These are phyloP conservation scores for Nakaseomyces glabratus DNA, from an alignment of 1,139 yeast species.

Conservation along the genomic window DNA sequence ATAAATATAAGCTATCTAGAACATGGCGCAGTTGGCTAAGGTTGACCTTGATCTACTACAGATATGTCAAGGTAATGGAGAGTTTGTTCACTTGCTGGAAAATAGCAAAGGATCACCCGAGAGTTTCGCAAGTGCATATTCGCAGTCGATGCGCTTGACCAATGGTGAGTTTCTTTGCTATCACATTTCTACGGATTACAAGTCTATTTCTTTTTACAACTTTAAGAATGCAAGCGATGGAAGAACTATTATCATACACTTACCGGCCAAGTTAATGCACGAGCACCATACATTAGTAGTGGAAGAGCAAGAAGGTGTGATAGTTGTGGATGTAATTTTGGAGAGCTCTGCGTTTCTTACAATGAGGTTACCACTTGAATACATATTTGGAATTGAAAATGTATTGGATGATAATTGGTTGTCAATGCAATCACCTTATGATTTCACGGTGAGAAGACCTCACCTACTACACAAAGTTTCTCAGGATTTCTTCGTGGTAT, in stretches of 20 bases:
- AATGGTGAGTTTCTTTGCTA: conserved; percentile 21
- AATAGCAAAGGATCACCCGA: too few relatives aligned
- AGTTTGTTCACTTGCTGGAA: too few relatives aligned
- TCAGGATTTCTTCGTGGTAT: conserved; percentile 39
- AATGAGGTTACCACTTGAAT: conserved; percentile 26
- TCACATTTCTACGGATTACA: conserved; percentile 19
- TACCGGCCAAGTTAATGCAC: conserved; percentile 23
- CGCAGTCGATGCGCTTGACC: conserved; percentile 16
- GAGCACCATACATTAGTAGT: conserved; percentile 21
- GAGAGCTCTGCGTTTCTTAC: conserved; percentile 33
- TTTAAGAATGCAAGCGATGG: conserved; percentile 17
- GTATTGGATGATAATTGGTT: conserved; percentile 43
- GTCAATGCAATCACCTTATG: conserved; percentile 57
- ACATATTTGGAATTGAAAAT: conserved; percentile 14
- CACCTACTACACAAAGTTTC: conserved; percentile 44
- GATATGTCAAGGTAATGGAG: too few relatives aligned
- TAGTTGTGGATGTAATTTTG: conserved; percentile 22
- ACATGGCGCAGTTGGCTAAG: too few relatives aligned
- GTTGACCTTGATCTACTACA: too few relatives aligned
- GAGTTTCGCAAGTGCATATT: conserved; percentile 19
- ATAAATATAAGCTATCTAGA: too few relatives aligned
- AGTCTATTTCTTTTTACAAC: conserved; percentile 20
- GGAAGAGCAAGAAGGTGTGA: conserved; percentile 12
- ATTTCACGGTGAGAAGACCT: conserved; percentile 64
- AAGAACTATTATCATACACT: conserved; percentile 20